A percentile compares a stretch with the other conserved stretches of the same genome.
These are phyloP conservation scores for Delitschia confertaspora DNA, from an alignment of 495 filamentous ascomycete genomes.

Conservation along the genomic window DNA sequence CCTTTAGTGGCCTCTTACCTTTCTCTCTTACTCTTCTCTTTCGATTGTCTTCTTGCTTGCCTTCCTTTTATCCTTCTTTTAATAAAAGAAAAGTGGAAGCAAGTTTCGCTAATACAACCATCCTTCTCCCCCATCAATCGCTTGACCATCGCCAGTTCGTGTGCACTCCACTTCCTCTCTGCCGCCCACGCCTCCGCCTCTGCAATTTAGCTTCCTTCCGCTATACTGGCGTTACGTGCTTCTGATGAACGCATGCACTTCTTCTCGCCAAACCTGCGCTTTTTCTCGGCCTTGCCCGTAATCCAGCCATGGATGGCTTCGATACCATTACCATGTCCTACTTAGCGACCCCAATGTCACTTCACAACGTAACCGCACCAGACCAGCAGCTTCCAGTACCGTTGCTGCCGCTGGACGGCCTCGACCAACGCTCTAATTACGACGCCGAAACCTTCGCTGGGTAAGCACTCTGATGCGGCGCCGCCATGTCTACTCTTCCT, in stretches of 20 bases:
- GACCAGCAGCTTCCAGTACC: slow-evolving; percentile 44
- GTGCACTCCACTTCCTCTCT: no score
- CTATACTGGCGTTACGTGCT: no score
- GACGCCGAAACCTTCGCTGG: slow-evolving; percentile 53
- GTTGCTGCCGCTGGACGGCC: slow-evolving; percentile 47
- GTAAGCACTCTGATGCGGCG: slow-evolving; percentile 34
- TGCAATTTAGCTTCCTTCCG: no score
- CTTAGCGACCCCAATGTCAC: slow-evolving; percentile 44
- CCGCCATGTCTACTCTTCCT: slow-evolving; percentile 3
- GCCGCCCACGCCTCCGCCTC: no score
- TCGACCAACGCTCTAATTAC: slow-evolving; percentile 48
- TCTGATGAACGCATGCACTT: slow-evolving; percentile 26
- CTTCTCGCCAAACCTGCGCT: slow-evolving; percentile 15
- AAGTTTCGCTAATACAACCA: no score
- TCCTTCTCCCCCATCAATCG: no score
- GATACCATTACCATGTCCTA: slow-evolving; percentile 58
- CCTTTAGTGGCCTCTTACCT: no score
- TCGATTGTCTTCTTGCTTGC: no score
- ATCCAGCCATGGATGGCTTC: slow-evolving; percentile 51
- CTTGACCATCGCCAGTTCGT: no score
- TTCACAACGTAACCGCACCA: slow-evolving; percentile 43
- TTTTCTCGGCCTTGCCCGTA: slow-evolving; percentile 18
- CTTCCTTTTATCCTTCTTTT: no score
- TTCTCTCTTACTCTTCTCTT: no score
- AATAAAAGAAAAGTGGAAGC: no score